Percentiles rank a stretch among this genome's conserved stretches.
Conservation (phyloP, 169 alveolate species). For the Cyclospora cayetanensis region DNA sequence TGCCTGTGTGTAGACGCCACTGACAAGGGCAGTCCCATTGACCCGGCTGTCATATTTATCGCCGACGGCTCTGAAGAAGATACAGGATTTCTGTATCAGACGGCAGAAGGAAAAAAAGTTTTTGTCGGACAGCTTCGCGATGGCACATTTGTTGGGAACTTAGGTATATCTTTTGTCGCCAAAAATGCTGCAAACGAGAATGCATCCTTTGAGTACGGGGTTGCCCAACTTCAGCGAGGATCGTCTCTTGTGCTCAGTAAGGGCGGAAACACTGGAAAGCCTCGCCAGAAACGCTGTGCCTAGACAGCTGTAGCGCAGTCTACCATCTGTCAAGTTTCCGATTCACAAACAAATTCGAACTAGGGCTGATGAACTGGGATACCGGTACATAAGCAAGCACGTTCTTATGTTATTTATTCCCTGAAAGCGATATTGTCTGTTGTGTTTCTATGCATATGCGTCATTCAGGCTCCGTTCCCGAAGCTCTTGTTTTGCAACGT, state of each 20-base stretch:
- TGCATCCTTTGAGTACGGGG: not conserved
- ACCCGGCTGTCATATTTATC: constrained; percentile 30
- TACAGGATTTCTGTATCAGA: not conserved
- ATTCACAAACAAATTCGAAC: too few relatives aligned
- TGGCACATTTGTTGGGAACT: not conserved
- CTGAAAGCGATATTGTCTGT: not conserved
- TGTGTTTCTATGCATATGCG: not conserved
- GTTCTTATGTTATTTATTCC: not conserved
- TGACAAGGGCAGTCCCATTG: constrained; percentile 37
- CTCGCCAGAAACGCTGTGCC: not conserved
- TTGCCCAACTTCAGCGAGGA: not conserved
- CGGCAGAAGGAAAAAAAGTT: not conserved
- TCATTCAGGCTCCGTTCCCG: constrained; percentile 50
- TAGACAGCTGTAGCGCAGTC: not conserved
- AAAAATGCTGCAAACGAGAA: not conserved
- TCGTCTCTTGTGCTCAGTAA: constrained; percentile 12
- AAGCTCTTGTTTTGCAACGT: constrained; percentile 45
- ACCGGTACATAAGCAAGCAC: not conserved
- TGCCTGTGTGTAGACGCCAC: too few relatives aligned
- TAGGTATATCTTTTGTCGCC: not conserved
- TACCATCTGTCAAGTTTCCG: too few relatives aligned
- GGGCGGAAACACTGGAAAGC: not conserved
- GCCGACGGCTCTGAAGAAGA: not conserved
- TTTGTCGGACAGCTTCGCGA: not conserved
- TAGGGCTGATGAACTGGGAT: not conserved